Percentiles rank a stretch among this genome's conserved stretches.
Conservation (phyloP, 371 early-diverging fungal genomes). For the Saksenaea oblongispora region DNA sequence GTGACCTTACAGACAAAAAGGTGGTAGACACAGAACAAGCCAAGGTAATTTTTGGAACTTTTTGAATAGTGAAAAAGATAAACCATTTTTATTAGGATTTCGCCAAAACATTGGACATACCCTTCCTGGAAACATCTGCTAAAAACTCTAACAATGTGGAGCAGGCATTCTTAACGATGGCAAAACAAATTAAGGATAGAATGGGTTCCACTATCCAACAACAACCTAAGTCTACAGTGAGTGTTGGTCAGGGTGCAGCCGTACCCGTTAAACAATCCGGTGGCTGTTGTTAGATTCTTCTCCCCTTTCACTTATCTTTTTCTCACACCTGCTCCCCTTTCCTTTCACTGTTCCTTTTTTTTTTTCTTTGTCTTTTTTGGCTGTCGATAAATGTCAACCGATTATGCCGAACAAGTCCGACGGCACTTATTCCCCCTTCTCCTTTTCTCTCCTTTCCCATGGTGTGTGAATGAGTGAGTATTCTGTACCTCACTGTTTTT, state of each 20-base stretch:
- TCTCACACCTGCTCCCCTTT: neutral
- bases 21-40: slow-evolving; percentile 65
- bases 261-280: slow-evolving; percentile 51
- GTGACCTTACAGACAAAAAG: slow-evolving; percentile 91
- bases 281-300: slow-evolving; percentile 51
- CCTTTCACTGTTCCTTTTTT: neutral
- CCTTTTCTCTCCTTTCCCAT: no score
- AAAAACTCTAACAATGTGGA: slow-evolving; percentile 92
- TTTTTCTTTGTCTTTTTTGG: neutral
- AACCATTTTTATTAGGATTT: slow-evolving; percentile 56
- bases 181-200: slow-evolving; percentile 79
- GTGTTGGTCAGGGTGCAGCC: slow-evolving; percentile 52
- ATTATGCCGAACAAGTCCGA: slow-evolving; percentile 1
- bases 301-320: neutral
- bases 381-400: neutral
- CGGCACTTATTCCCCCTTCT: neutral
- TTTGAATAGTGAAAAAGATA: neutral
- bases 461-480: neutral
- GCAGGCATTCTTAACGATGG: slow-evolving; percentile 92
- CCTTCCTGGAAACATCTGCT: slow-evolving; percentile 92
- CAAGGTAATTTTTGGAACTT: slow-evolving; percentile 31
- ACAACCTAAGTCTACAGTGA: slow-evolving; percentile 50
- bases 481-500: no score
- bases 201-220: slow-evolving; percentile 18
- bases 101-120: slow-evolving; percentile 82